phyloP scores from a whole-genome alignment of 2,329 filamentous ascomycete species.

The Epichloe typhina region DNA sequence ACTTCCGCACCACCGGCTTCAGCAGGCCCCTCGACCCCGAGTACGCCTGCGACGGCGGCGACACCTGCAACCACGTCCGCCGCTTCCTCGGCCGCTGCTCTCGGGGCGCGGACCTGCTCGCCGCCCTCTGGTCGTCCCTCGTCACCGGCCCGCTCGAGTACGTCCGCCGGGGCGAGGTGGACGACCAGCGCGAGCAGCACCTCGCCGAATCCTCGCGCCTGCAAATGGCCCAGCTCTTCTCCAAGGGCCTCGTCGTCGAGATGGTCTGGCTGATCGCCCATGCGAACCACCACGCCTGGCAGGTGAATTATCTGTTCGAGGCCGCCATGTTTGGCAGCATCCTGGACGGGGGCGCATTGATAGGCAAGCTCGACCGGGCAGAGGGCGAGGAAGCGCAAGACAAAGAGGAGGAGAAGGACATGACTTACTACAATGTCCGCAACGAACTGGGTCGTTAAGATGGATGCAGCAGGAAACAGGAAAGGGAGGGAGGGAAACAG shows the following conservation, averaged over 20 bases:
- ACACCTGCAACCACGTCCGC: constrained; percentile 9
- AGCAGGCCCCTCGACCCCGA: constrained; percentile 9
- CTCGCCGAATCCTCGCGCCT: constrained; percentile 8
- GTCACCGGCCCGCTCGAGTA: constrained; percentile 10
- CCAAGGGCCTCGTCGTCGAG: constrained; percentile 7
- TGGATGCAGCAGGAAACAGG: too few relatives aligned
- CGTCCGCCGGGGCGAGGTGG: constrained; percentile 7
- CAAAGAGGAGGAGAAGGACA: too few relatives aligned
- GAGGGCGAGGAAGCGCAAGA: not conserved
- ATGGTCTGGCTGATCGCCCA: constrained; percentile 11
- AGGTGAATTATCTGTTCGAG: constrained; percentile 18
- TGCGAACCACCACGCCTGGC: constrained; percentile 16
- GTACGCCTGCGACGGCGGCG: constrained; percentile 10
- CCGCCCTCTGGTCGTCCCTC: constrained; percentile 8
- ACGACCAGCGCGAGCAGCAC: constrained; percentile 7
- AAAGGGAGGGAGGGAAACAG: too few relatives aligned
- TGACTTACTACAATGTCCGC: too few relatives aligned
- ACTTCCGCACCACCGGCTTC: constrained; percentile 15
- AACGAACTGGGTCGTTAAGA: too few relatives aligned
- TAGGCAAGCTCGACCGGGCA: constrained; percentile 16
- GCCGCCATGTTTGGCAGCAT: constrained; percentile 22
- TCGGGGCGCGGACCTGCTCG: constrained; percentile 4
- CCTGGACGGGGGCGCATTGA: constrained; percentile 15
- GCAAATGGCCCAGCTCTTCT: constrained; percentile 13
- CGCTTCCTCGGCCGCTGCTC: constrained; percentile 5